Conservation (phyloP, 495 filamentous ascomycete genomes). For the Xylaria telfairii region DNA sequence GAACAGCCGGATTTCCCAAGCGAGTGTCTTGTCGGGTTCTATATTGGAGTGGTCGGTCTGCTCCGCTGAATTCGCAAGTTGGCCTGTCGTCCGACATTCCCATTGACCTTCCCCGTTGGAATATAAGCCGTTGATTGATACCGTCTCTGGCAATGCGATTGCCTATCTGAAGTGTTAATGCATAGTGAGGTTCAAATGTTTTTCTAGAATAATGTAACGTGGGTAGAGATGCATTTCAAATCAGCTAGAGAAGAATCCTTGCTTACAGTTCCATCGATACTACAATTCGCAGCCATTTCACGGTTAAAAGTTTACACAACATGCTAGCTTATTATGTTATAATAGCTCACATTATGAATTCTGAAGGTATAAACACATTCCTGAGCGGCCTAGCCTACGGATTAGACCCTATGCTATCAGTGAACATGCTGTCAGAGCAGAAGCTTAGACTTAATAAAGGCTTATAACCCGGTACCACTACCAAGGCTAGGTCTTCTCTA, state of each 20-base stretch:
- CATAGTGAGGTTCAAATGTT: neutral
- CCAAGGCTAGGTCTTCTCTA: neutral
- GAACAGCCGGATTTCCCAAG: conserved; percentile 18
- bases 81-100: neutral
- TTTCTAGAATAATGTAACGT: neutral
- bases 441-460: neutral
- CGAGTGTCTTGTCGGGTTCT: neutral
- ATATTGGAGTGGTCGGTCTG: conserved; percentile 1
- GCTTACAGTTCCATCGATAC: neutral
- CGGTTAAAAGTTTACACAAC: neutral
- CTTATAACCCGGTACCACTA: neutral
- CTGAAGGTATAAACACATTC: neutral
- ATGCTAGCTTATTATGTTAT: neutral
- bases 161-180: conserved; percentile 3
- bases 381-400: neutral
- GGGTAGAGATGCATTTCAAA: conserved; percentile 12
- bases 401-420: neutral
- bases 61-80: conserved; percentile 1
- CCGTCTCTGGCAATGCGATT: neutral
- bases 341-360: neutral
- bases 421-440: neutral
- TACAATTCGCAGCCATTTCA: neutral
- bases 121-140: neutral
- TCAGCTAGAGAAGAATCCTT: neutral
- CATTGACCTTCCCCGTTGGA: conserved; percentile 16